Evolutionary conservation across 805 yeast species (phyloP), one percentile per base, ranked within the genome.

Genomic region (Nakazawaea ishiwadae): DNA sequence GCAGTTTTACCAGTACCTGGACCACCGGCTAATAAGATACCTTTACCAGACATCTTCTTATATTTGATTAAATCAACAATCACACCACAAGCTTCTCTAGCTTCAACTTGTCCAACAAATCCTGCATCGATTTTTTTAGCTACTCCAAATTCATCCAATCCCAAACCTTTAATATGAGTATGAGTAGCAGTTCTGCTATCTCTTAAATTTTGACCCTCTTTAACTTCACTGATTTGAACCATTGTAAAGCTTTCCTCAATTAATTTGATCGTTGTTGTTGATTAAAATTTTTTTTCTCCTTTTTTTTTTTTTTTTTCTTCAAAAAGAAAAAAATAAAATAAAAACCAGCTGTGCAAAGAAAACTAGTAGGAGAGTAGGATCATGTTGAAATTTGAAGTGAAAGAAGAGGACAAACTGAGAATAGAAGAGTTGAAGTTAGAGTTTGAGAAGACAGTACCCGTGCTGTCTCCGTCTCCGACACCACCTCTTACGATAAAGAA

Each of bases 1-100:
- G 99, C 99, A 3, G 99, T 93, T 61, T 93, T 93, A 58, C 99
- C 99, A 5, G 98, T 91, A 0, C 98, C 96, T 8, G 99, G 98
- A 5, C 96, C 95, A 39, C 99, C 99, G 1, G 99, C 98, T 41
- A 93, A 72, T 46, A 93, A 65, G 39, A 93, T 80, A n/a, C 96
- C 98, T 56, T 91, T 85, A 21, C 99, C 99, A 39, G 95, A 84
- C 82, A 93, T 84, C 62, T 82, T 87, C 54, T 87, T 88, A 24
- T 86, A 81, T 64, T 89, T 90, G 66, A 93, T 88, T 65, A 93
- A 71, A 63, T 93, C 97, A 30, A 91, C 95, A 48, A 93, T 77
- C 41, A 93, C 83, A 49, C 99, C 99, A 57, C 96, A 89, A 0
- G 97, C 98, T 65, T 82, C 90, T 62, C 93, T 71, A 15, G 93